phyloP scores from a whole-genome alignment of 352 stramenopile species.

The Globisporangium uncinulatum region DNA sequence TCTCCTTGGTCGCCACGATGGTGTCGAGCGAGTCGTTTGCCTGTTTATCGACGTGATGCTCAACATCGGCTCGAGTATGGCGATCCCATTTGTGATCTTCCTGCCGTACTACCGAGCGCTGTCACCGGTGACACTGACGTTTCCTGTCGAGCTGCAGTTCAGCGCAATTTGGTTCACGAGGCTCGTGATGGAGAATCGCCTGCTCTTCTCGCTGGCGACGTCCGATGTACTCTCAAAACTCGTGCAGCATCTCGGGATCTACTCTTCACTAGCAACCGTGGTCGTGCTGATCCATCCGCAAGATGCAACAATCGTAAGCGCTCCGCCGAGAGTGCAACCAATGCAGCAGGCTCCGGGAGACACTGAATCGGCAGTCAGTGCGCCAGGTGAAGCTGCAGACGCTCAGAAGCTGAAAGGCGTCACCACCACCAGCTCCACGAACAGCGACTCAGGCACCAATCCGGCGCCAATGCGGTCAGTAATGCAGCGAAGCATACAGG shows the following conservation, averaged over 20 bases:
- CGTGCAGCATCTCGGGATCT: constrained; percentile 20
- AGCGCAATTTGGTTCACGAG: constrained; percentile 15
- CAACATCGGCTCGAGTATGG: constrained; percentile 10
- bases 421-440: no score
- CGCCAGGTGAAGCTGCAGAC: no score
- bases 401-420: background rate
- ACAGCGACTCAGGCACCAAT: no score
- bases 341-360: no score
- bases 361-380: background rate
- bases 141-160: constrained; percentile 14
- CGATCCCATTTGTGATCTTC: constrained; percentile 8
- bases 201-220: constrained; percentile 11
- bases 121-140: constrained; percentile 7
- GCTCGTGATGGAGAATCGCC: constrained; percentile 20
- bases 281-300: background rate
- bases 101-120: constrained; percentile 8
- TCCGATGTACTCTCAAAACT: constrained; percentile 17
- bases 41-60: constrained; percentile 8
- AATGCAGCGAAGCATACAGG: background rate
- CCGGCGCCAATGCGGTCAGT: no score
- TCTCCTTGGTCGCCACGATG: background rate
- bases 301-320: background rate
- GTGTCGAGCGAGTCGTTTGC: constrained; percentile 4
- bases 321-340: no score
- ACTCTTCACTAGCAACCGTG: constrained; percentile 7